Evolutionary conservation across 768 basidiomycete genomes (phyloP).

Genomic region (Russula virescens): DNA sequence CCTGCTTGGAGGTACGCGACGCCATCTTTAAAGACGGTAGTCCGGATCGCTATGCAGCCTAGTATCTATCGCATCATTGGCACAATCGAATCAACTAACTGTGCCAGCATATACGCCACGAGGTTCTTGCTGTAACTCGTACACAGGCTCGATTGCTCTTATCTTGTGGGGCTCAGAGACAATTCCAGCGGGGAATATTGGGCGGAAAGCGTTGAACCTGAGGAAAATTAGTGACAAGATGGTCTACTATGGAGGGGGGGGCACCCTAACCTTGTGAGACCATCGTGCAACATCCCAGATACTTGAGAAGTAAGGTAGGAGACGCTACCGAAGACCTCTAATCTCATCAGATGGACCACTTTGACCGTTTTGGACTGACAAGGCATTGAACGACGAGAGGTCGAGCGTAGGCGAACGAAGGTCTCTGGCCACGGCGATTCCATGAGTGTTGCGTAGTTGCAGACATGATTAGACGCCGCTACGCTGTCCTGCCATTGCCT

Average conservation of each 20-base stretch:
- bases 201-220: slow-evolving; percentile 97
- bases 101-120: slow-evolving; percentile 96
- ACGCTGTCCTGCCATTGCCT: no score
- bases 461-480: no score
- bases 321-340: slow-evolving; percentile 97
- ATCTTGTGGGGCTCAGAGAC: slow-evolving; percentile 99
- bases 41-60: slow-evolving; percentile 98
- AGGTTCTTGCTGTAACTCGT: slow-evolving; percentile 78
- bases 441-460: no score
- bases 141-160: slow-evolving; percentile 92
- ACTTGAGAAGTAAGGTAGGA: slow-evolving; percentile 97
- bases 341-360: slow-evolving; percentile 88
- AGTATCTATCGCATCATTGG: slow-evolving; percentile 91
- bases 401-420: no score
- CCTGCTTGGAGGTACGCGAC: slow-evolving; percentile 91
- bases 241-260: neutral
- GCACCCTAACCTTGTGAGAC: slow-evolving; percentile 62
- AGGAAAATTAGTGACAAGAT: slow-evolving; percentile 9
- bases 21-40: slow-evolving; percentile 95
- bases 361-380: slow-evolving; percentile 92
- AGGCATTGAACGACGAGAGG: no score
- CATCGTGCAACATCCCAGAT: slow-evolving; percentile 77
- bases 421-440: no score
- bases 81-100: slow-evolving; percentile 97
- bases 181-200: slow-evolving; percentile 98